Conservation (phyloP, 169 alveolate species). For the Plasmodium berghei region DNA sequence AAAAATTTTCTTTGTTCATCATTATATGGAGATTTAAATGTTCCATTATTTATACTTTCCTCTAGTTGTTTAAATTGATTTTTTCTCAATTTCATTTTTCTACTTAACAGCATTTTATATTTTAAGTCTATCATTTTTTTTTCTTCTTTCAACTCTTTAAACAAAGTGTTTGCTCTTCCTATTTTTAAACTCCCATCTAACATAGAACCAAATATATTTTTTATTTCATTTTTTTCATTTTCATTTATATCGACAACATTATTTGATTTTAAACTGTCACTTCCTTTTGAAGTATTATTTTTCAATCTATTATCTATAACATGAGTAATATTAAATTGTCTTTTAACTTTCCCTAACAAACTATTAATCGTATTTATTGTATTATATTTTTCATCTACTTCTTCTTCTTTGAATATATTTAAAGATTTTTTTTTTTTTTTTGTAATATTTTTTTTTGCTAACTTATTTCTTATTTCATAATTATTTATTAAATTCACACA, state of each 20-base stretch:
- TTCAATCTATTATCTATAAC: slow-evolving; percentile 29
- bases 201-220: slow-evolving; percentile 67
- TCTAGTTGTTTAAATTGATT: slow-evolving; percentile 51
- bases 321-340: slow-evolving; percentile 57
- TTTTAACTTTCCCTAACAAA: slow-evolving; percentile 57
- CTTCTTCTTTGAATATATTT: slow-evolving; percentile 61
- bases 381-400: slow-evolving; percentile 72
- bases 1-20: slow-evolving; percentile 80
- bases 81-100: slow-evolving; percentile 29
- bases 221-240: neutral
- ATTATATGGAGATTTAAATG: slow-evolving; percentile 77
- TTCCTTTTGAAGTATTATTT: neutral
- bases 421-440: slow-evolving; percentile 12
- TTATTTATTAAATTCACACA: neutral
- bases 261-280: neutral
- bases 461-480: slow-evolving; percentile 5
- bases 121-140: slow-evolving; percentile 43
- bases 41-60: slow-evolving; percentile 78
- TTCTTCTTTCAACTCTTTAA: slow-evolving; percentile 71
- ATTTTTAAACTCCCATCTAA: slow-evolving; percentile 68
- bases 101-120: slow-evolving; percentile 38
- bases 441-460: slow-evolving; percentile 1
- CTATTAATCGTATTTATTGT: slow-evolving; percentile 65
- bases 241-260: neutral
- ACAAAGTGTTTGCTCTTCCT: slow-evolving; percentile 75